Percentiles rank a stretch among this genome's conserved stretches.
Evolutionary conservation across 2,329 filamentous ascomycete genomes (phyloP).

Genomic region (Colletotrichum liriopes): DNA sequence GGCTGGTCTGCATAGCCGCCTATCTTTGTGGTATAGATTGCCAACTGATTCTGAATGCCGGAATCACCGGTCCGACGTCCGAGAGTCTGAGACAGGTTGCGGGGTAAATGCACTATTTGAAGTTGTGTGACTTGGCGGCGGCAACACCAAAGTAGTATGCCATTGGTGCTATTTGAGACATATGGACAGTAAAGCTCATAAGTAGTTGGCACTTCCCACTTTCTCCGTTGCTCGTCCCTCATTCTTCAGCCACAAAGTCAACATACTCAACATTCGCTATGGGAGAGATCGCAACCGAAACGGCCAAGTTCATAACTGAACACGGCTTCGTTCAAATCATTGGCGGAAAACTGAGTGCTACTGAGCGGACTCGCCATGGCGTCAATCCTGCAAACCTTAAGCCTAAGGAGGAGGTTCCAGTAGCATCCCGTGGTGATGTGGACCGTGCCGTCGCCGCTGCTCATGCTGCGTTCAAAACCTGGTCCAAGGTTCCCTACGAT

Average conservation of each 20-base stretch:
- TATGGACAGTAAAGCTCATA: background rate
- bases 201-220: background rate
- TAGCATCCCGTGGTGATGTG: constrained; percentile 49
- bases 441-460: constrained; percentile 50
- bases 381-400: constrained; percentile 67
- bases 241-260: too few relatives aligned
- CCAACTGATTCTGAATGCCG: background rate
- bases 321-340: constrained; percentile 51
- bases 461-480: constrained; percentile 48
- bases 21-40: background rate
- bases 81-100: background rate
- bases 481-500: constrained; percentile 47
- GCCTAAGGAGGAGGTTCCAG: constrained; percentile 57
- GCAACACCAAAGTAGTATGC: background rate
- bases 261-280: background rate
- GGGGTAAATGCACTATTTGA: background rate
- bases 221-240: too few relatives aligned
- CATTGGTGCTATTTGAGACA: background rate
- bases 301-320: background rate
- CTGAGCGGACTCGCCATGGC: constrained; percentile 60
- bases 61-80: background rate
- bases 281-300: background rate
- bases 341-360: constrained; percentile 61
- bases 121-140: background rate
- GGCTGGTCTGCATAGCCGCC: background rate